Conservation (phyloP, 495 filamentous ascomycete genomes). For the Aspergillus sparsus region DNA sequence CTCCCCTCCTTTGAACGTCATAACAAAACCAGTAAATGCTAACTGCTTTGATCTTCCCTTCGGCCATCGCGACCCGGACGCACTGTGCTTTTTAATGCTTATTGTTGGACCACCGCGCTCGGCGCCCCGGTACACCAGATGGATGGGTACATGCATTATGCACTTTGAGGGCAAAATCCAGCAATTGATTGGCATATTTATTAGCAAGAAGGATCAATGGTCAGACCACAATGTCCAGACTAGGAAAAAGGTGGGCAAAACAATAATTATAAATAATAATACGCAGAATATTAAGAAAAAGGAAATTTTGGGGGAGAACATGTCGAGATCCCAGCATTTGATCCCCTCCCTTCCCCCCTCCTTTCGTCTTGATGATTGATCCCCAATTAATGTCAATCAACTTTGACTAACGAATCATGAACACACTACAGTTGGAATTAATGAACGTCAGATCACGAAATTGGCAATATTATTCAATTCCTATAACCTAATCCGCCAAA, state of each 20-base stretch:
- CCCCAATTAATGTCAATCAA: not conserved
- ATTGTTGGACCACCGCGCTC: conserved; percentile 12
- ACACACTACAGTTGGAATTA: not conserved
- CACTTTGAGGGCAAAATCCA: conserved; percentile 3
- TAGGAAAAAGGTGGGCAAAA: conserved; percentile 21
- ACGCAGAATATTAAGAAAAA: no score
- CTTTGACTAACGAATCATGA: not conserved
- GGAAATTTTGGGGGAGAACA: not conserved
- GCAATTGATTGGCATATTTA: conserved; percentile 15
- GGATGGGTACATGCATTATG: conserved; percentile 8
- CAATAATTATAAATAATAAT: not conserved
- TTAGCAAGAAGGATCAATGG: conserved; percentile 4
- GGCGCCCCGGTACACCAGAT: conserved; percentile 5
- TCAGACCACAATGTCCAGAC: conserved; percentile 10
- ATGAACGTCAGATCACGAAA: conserved; percentile 1
- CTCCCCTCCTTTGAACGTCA: conserved; percentile 12
- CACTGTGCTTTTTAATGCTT: conserved; percentile 17
- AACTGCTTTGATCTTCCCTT: conserved; percentile 6
- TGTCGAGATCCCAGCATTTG: not conserved
- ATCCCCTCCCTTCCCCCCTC: not conserved
- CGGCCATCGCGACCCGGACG: not conserved
- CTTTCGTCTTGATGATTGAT: not conserved
- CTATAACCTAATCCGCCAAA: not conserved
- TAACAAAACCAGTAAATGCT: conserved; percentile 27
- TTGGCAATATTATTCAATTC: not conserved